A percentile compares a stretch with the other conserved stretches of the same genome.
Conservation (phyloP, 306 rosid species). For the Quillaja saponaria region DNA sequence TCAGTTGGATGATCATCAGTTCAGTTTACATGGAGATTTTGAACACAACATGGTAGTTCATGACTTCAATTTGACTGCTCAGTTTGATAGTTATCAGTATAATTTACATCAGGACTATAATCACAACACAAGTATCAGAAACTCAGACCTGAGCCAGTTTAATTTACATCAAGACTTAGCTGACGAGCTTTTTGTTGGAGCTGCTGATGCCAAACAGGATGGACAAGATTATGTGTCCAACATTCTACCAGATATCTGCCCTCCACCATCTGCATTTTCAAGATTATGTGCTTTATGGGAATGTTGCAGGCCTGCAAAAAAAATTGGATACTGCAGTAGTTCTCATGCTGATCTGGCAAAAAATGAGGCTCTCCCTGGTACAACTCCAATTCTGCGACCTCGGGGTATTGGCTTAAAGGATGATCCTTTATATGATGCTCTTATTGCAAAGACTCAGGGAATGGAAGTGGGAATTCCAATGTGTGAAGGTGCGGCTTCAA, state of each 20-base stretch:
- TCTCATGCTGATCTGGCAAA: conserved; percentile 69
- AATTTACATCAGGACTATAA: conserved; percentile 29
- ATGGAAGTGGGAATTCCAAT: conserved; percentile 87
- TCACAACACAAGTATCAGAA: conserved; percentile 24
- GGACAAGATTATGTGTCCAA: conserved; percentile 55
- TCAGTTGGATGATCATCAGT: conserved; percentile 55
- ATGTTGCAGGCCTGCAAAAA: conserved; percentile 90
- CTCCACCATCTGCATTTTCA: conserved; percentile 88
- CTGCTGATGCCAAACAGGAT: conserved; percentile 27
- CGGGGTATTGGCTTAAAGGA: conserved; percentile 90
- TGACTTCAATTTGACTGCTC: conserved; percentile 31
- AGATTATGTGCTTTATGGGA: conserved; percentile 96
- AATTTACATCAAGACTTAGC: conserved; percentile 41
- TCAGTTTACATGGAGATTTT: conserved; percentile 47
- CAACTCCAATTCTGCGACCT: conserved; percentile 80
- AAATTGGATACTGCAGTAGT: conserved; percentile 76
- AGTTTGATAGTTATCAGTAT: no score
- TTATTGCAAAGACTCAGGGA: conserved; percentile 72
- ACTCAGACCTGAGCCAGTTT: conserved; percentile 42
- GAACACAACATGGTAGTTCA: conserved; percentile 41
- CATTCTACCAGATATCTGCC: conserved; percentile 71
- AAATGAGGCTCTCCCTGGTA: conserved; percentile 87
- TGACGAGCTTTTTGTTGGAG: conserved; percentile 30
- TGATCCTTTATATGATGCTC: conserved; percentile 76
- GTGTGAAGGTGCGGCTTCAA: conserved; percentile 93